Evolutionary conservation across 257 asterid species (phyloP).

Genomic region (Scutellaria minor): DNA sequence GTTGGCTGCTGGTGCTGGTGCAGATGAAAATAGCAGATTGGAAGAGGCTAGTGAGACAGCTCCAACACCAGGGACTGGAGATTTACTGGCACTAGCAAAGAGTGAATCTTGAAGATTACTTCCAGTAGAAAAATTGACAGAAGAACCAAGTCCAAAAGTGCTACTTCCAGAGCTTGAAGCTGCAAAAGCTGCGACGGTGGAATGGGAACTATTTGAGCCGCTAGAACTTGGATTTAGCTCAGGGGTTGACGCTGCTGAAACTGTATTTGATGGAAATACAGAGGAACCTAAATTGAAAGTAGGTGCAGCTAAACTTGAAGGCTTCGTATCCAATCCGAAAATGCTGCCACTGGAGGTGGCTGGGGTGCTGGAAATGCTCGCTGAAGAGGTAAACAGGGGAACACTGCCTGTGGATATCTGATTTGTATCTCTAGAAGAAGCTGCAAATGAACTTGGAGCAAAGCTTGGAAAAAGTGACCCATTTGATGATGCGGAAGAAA

Average conservation of each 20-base stretch:
- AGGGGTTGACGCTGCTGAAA: constrained; percentile 45
- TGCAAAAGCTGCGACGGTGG: constrained; percentile 42
- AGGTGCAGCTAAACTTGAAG: constrained; percentile 39
- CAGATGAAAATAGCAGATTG: constrained; percentile 36
- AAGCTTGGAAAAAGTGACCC: constrained; percentile 44
- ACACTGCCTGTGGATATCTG: constrained; percentile 42
- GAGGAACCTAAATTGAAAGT: constrained; percentile 47
- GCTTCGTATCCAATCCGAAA: constrained; percentile 44
- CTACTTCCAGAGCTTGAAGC: constrained; percentile 45
- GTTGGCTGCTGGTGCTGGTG: constrained; percentile 42
- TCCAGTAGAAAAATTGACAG: constrained; percentile 29
- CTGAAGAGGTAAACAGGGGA: constrained; percentile 41
- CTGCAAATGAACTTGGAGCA: constrained; percentile 40
- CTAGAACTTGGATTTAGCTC: constrained; percentile 44
- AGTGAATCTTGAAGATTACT: constrained; percentile 48
- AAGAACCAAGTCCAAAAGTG: constrained; percentile 45
- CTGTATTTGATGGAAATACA: constrained; percentile 34
- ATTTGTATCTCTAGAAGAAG: constrained; percentile 40
- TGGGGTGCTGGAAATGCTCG: constrained; percentile 42
- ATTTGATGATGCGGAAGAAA: constrained; percentile 39
- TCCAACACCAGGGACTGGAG: constrained; percentile 37
- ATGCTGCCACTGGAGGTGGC: constrained; percentile 38
- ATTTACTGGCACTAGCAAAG: constrained; percentile 43
- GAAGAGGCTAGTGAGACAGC: constrained; percentile 42
- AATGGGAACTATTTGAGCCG: constrained; percentile 33